These are phyloP conservation scores for Plantago major DNA, from an alignment of 257 asterid genomes.

Conservation along the genomic window DNA sequence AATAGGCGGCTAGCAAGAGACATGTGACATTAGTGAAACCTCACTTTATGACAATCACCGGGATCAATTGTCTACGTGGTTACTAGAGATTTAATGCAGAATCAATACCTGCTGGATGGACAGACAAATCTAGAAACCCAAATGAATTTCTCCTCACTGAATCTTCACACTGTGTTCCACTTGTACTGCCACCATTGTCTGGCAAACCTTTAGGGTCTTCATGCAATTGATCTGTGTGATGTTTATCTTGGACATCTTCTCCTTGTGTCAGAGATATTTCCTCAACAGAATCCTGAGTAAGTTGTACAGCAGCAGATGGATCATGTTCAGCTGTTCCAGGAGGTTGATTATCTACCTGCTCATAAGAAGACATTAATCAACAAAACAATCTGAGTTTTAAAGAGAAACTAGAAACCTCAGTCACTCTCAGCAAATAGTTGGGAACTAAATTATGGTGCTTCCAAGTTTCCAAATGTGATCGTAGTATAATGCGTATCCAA, in stretches of 20 bases:
- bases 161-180: neutral
- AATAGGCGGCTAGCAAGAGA: no score
- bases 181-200: neutral
- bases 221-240: neutral
- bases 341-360: conserved; percentile 23
- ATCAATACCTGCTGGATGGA: neutral
- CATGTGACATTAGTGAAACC: no score
- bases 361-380: conserved; percentile 19
- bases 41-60: no score
- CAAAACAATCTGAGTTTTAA: neutral
- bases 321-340: conserved; percentile 17
- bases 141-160: neutral
- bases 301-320: conserved; percentile 15
- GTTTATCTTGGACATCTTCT: conserved; percentile 23
- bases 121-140: neutral
- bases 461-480: neutral
- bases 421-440: no score
- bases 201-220: neutral
- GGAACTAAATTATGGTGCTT: neutral
- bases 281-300: conserved; percentile 24
- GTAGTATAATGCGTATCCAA: no score
- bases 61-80: no score
- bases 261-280: conserved; percentile 24
- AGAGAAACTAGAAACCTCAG: neutral
- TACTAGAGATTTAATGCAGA: neutral